These are phyloP conservation scores for Cladophialophora chaetospira DNA, from an alignment of 2,329 filamentous ascomycete species.

Conservation along the genomic window DNA sequence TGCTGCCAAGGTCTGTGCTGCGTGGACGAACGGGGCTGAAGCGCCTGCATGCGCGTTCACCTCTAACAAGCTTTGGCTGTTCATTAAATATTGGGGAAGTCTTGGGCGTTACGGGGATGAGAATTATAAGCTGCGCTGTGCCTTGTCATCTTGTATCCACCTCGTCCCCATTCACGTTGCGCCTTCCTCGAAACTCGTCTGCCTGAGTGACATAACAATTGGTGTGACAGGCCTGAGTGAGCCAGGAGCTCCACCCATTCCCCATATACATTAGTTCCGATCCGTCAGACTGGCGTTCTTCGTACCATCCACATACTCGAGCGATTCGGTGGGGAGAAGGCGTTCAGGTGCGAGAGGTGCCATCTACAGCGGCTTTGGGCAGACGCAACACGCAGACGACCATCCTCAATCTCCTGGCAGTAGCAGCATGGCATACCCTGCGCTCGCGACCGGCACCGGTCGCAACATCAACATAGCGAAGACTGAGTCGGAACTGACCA, in stretches of 20 bases:
- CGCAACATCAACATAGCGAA: slow-evolving; percentile 32
- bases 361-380: slow-evolving; percentile 29
- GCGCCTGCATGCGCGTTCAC: neutral
- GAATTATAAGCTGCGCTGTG: too few species aligned
- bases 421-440: slow-evolving; percentile 29
- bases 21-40: neutral
- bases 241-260: neutral
- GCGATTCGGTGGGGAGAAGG: slow-evolving; percentile 10
- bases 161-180: too few species aligned
- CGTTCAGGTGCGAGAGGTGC: slow-evolving; percentile 17
- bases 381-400: slow-evolving; percentile 23
- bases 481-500: slow-evolving; percentile 65
- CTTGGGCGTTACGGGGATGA: neutral
- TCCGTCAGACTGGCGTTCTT: slow-evolving; percentile 28
- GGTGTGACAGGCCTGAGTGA: neutral
- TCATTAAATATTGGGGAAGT: neutral
- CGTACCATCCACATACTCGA: slow-evolving; percentile 8
- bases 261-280: neutral
- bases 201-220: neutral
- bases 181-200: neutral
- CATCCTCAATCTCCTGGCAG: slow-evolving; percentile 5
- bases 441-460: slow-evolving; percentile 24
- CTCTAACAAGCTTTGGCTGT: neutral
- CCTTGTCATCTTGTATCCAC: too few species aligned
- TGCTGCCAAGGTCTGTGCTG: neutral